Evolutionary conservation across 208 protist species (phyloP).

Genomic region (Trypanosoma melophagium): DNA sequence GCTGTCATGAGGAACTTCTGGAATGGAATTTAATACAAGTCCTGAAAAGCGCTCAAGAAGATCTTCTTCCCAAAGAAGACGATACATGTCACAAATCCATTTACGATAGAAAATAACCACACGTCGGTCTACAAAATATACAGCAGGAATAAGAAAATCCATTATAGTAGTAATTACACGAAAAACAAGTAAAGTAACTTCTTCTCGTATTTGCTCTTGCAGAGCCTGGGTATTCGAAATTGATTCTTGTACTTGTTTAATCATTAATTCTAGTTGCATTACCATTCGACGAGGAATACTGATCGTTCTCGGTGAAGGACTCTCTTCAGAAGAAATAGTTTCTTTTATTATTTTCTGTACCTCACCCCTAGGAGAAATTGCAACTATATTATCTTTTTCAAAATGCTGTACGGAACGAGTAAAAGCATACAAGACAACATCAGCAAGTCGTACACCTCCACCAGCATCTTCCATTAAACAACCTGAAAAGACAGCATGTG

Average conservation of each 20-base stretch:
- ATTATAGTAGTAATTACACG: constrained; percentile 71
- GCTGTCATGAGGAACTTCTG: constrained; percentile 34
- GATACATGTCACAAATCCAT: constrained; percentile 83
- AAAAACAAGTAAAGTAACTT: constrained; percentile 75
- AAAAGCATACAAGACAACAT: constrained; percentile 22
- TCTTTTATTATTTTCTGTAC: background rate
- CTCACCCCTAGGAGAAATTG: background rate
- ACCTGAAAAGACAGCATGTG: background rate
- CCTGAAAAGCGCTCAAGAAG: constrained; percentile 60
- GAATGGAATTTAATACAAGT: constrained; percentile 20
- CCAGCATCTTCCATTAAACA: background rate
- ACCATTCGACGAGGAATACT: constrained; percentile 27
- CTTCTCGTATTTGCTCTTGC: constrained; percentile 61
- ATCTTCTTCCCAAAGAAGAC: constrained; percentile 57
- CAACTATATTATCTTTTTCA: background rate
- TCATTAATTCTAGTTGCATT: constrained; percentile 33
- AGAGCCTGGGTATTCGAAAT: constrained; percentile 26
- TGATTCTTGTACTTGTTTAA: constrained; percentile 26
- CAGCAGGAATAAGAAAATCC: constrained; percentile 78
- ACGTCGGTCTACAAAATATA: constrained; percentile 53
- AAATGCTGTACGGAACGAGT: constrained; percentile 10
- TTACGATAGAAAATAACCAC: constrained; percentile 76
- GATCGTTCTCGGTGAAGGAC: no score
- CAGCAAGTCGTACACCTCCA: constrained; percentile 1
- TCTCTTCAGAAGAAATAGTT: background rate